These are phyloP conservation scores for Yarrowia sp. DNA, from an alignment of 805 yeast genomes.

Conservation along the genomic window DNA sequence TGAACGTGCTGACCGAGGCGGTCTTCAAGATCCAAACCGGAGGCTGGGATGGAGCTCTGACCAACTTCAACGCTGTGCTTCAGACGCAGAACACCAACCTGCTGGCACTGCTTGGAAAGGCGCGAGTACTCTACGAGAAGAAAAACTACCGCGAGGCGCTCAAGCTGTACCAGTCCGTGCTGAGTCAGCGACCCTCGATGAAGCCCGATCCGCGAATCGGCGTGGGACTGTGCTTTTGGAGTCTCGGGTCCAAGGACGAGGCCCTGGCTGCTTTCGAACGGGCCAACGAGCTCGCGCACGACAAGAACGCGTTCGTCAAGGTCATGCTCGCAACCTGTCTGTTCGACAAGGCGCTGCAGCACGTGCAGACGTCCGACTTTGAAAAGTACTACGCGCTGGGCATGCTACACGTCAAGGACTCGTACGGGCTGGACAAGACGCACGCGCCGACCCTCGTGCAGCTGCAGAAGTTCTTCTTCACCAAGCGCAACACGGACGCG, in stretches of 20 bases:
- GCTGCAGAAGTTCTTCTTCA: conserved; percentile 67
- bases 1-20: conserved; percentile 63
- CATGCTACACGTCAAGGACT: conserved; percentile 46
- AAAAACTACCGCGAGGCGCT: conserved; percentile 72
- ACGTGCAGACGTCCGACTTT: conserved; percentile 53
- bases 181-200: conserved; percentile 66
- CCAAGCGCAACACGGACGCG: conserved; percentile 57
- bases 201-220: conserved; percentile 95
- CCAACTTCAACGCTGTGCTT: conserved; percentile 61
- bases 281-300: conserved; percentile 62
- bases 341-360: conserved; percentile 61
- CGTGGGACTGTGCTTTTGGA: conserved; percentile 92
- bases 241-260: conserved; percentile 68
- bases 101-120: conserved; percentile 78
- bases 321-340: conserved; percentile 46
- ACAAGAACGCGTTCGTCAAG: conserved; percentile 38
- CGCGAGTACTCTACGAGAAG: conserved; percentile 71
- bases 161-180: conserved; percentile 77
- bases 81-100: conserved; percentile 58
- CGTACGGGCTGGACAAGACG: conserved; percentile 45
- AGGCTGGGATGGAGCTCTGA: conserved; percentile 67
- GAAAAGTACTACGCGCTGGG: conserved; percentile 57
- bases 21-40: conserved; percentile 58
- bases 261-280: conserved; percentile 85
- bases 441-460: conserved; percentile 64